A percentile compares a stretch with the other conserved stretches of the same genome.
Evolutionary conservation across 371 early-diverging fungal genomes (phyloP).

Genomic region (Lichtheimia hyalospora): DNA sequence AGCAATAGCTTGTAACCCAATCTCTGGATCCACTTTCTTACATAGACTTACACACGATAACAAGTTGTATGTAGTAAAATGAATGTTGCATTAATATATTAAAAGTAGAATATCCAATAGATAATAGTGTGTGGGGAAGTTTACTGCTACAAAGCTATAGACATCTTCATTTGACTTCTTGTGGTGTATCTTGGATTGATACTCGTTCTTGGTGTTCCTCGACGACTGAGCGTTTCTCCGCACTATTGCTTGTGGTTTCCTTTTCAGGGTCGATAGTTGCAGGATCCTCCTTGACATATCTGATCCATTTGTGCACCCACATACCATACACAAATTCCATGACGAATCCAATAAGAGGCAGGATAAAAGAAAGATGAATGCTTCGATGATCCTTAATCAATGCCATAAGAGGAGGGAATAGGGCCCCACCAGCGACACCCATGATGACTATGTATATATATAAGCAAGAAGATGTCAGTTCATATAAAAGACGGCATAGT

Average conservation of each 20-base stretch:
- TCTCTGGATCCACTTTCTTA: too few relatives aligned
- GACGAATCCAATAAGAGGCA: constrained; percentile 32
- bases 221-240: too few relatives aligned
- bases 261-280: not conserved
- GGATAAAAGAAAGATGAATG: constrained; percentile 36
- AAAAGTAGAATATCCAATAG: too few relatives aligned
- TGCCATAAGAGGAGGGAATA: constrained; percentile 43
- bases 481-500: not conserved
- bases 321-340: constrained; percentile 35
- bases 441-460: constrained; percentile 48
- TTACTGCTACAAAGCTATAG: too few relatives aligned
- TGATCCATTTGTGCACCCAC: constrained; percentile 31
- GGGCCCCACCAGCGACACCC: constrained; percentile 47
- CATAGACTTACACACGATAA: too few relatives aligned
- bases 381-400: constrained; percentile 29
- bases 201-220: too few relatives aligned
- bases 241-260: not conserved
- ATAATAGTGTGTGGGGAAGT: too few relatives aligned
- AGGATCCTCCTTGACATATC: constrained; percentile 33
- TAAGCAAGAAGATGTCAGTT: not conserved
- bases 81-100: too few relatives aligned
- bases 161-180: too few relatives aligned
- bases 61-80: too few relatives aligned
- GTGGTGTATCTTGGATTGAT: too few relatives aligned
- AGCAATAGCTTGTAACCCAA: too few relatives aligned